These are phyloP conservation scores for Penicillium decumbens DNA, from an alignment of 2,329 filamentous ascomycete species.

Conservation along the genomic window DNA sequence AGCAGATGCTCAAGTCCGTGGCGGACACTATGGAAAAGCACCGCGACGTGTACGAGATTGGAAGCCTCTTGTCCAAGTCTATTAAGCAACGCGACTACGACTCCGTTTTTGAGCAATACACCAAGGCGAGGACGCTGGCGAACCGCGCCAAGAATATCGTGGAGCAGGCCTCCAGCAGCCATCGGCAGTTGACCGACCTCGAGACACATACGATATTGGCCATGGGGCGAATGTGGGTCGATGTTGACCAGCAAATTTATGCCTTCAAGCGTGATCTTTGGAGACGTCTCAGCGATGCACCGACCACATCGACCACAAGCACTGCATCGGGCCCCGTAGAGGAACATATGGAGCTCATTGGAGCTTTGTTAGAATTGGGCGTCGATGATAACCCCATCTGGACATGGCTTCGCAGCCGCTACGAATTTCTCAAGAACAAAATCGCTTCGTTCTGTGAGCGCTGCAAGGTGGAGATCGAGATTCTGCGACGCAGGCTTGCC, in stretches of 20 bases:
- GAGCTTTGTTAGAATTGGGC: slow-evolving; percentile 82
- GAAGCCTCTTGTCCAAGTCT: slow-evolving; percentile 69
- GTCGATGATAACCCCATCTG: slow-evolving; percentile 95
- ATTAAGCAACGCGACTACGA: slow-evolving; percentile 92
- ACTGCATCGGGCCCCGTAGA: slow-evolving; percentile 56
- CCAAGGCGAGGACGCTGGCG: slow-evolving; percentile 72
- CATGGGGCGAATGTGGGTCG: slow-evolving; percentile 90
- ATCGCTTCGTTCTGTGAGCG: slow-evolving; percentile 76
- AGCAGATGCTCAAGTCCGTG: slow-evolving; percentile 77
- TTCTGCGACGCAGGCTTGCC: slow-evolving; percentile 75
- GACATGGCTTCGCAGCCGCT: slow-evolving; percentile 88
- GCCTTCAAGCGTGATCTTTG: slow-evolving; percentile 85
- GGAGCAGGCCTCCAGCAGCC: slow-evolving; percentile 49
- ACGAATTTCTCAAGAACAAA: slow-evolving; percentile 81
- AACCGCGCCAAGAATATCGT: slow-evolving; percentile 71
- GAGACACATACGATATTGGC: slow-evolving; percentile 83
- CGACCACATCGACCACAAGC: slow-evolving; percentile 52
- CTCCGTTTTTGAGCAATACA: slow-evolving; percentile 78
- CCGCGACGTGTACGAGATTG: slow-evolving; percentile 76
- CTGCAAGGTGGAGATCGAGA: slow-evolving; percentile 87
- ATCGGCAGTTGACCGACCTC: slow-evolving; percentile 62
- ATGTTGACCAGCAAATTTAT: slow-evolving; percentile 82
- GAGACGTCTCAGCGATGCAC: slow-evolving; percentile 69
- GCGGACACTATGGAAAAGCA: slow-evolving; percentile 72
- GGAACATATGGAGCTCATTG: slow-evolving; percentile 89